Evolutionary conservation across 495 filamentous ascomycete species (phyloP), one percentile per base, ranked within the genome.

Genomic region (Aspergillus coremiiformis): DNA sequence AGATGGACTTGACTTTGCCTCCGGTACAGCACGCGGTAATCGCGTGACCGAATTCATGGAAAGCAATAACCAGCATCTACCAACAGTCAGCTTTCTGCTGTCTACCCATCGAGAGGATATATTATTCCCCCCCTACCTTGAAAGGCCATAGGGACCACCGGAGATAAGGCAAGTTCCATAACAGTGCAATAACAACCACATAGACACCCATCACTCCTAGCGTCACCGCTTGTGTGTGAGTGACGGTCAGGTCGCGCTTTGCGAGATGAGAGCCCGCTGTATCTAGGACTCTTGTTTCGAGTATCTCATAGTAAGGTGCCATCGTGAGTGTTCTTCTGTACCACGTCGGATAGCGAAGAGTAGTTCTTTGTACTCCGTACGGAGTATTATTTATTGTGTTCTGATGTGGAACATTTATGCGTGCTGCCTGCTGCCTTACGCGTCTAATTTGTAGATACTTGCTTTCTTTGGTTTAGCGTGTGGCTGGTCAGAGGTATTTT

Each of bases 31-130:
- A 77, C 35, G 85, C 83, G 5, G 83, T 82, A 55, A 85, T 82
- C 39, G 86, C 86, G 70, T 90, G 86, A 26, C 83, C 79, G 66
- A 89, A 90, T 64, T 90, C 86, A 72, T 90, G 86, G 68, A 89
- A 90, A 26, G 86, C 86, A 46, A 90, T 90, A 10, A 89, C 85
- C 29, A 90, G 78, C 86, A 90, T 90, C 83, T 84, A 53, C 39
- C 26, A n/a, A 21, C 24, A 33, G 12, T 41, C 41, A 51, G 48
- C 39, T 55, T 29, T 55, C 19, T 9, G 37, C 9, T n/a, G n/a
- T n/a, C 19, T 24, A 10, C 54, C 52, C 54, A 15, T 15, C 10
- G 1, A 50, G 47, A 21, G 4, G n/a, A 17, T 52, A 19, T 29
- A 22, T 14, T 15, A n/a, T 14, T 0, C n/a, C 12, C 11, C 21